phyloP scores from a whole-genome alignment of 75 land plant genomes.

The Cryptomeria japonica region DNA sequence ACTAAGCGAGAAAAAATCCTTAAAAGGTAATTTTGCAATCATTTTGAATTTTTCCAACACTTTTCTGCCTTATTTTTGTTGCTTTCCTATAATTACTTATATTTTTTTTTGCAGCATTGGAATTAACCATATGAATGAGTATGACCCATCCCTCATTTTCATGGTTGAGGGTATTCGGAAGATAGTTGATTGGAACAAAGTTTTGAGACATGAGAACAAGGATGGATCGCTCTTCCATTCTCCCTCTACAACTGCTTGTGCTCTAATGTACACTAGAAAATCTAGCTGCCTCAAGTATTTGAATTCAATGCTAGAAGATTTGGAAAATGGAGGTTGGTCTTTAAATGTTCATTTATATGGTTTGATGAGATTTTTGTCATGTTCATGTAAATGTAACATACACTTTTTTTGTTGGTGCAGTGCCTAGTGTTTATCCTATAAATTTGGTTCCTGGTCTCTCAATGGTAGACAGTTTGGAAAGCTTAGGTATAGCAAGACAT shows the following conservation, averaged over 20 bases:
- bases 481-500: constrained; percentile 55
- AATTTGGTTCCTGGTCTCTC: constrained; percentile 30
- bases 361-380: neutral
- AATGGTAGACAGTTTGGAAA: constrained; percentile 46
- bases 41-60: neutral
- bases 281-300: no score
- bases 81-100: neutral
- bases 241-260: constrained; percentile 66
- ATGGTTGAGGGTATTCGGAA: constrained; percentile 53
- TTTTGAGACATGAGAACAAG: constrained; percentile 48
- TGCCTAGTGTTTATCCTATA: constrained; percentile 59
- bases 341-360: neutral
- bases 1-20: constrained; percentile 34
- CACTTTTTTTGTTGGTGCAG: constrained; percentile 29
- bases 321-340: constrained; percentile 44
- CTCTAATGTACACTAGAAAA: constrained; percentile 9
- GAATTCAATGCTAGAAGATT: constrained; percentile 24
- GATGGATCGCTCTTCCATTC: constrained; percentile 71
- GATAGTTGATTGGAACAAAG: constrained; percentile 40
- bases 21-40: constrained; percentile 20
- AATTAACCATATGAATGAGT: neutral
- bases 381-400: neutral
- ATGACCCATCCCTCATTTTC: constrained; percentile 40
- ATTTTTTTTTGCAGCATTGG: constrained; percentile 1
- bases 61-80: neutral